Evolutionary conservation across 768 basidiomycete genomes (phyloP), one percentile per base, ranked within the genome.

Genomic region (Russula dissimulans): DNA sequence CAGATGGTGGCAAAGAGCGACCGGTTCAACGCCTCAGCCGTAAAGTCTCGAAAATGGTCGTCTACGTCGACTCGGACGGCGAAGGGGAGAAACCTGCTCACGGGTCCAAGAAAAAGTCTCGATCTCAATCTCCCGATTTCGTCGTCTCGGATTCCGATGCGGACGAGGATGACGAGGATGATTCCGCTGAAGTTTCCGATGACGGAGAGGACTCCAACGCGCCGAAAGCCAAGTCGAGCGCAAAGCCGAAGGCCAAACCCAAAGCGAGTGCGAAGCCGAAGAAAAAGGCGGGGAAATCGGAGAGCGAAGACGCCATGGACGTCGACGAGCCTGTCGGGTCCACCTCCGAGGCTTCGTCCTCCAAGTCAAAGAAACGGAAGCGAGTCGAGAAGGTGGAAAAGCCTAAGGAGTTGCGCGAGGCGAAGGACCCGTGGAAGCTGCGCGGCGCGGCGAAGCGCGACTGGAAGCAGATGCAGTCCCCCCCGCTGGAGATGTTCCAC

Each of bases 401-500:
- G 71, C 69, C 42, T 60, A 69, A 69, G 74, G 56, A 66, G 68
- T 67, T 8, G 54, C 66, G 34, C 85, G 82, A 85, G 61, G 76
- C 75, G 46, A 82, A 73, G 47, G 87, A 93, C 68, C 85, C 88
- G 7, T 91, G 93, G 89, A 85, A 85, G 57, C 81, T 95, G 1
- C 78, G 78, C 39, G 72, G 75, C 29, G 71, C 75, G 0, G 91
- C 91, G 12, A 77, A 79, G 67, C 77, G 76, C 54, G 84, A 95
- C 65, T 95, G 86, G 86, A 85, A 76, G 7, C 74, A 83, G 67
- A 88, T 94, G 84, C 79, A 83, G 54, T 81, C 85, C 1, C 92
- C 94, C 1, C 89, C 92, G 17, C 74, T 97, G 54, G 91, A 95
- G 72, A 87, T 93, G 79, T 97, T 97, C 82, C 83, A 93, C 68